phyloP scores from a whole-genome alignment of 306 rosid genomes.

The Oxytropis ochrocephala region DNA sequence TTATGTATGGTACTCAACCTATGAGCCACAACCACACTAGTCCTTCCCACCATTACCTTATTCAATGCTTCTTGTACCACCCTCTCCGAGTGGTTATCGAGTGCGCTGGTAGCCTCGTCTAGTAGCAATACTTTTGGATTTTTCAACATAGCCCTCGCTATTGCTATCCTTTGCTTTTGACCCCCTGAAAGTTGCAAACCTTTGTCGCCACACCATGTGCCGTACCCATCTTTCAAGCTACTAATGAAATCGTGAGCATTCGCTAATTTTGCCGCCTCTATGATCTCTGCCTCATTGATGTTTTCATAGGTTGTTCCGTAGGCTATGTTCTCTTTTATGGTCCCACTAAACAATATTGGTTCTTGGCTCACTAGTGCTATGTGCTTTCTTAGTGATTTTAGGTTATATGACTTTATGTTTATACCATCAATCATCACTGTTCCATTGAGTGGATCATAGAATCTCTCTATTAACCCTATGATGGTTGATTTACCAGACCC shows the following conservation, averaged over 20 bases:
- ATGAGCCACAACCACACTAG: slow-evolving; percentile 51
- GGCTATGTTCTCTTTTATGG: slow-evolving; percentile 44
- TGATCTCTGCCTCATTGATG: slow-evolving; percentile 31
- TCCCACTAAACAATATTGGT: slow-evolving; percentile 49
- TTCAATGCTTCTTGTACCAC: slow-evolving; percentile 40
- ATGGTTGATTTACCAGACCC: slow-evolving; percentile 47
- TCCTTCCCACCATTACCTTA: slow-evolving; percentile 38
- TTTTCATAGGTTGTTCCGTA: slow-evolving; percentile 24
- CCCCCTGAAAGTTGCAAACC: slow-evolving; percentile 53
- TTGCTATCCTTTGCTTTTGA: slow-evolving; percentile 55
- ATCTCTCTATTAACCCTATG: slow-evolving; percentile 44
- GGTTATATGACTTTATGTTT: slow-evolving; percentile 31
- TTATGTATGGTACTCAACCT: slow-evolving; percentile 46
- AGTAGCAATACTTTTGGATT: slow-evolving; percentile 37
- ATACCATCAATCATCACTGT: slow-evolving; percentile 24
- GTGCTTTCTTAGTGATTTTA: slow-evolving; percentile 36
- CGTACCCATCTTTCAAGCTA: slow-evolving; percentile 35
- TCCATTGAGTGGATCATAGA: slow-evolving; percentile 47
- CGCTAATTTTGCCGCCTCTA: slow-evolving; percentile 42
- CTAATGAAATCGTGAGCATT: slow-evolving; percentile 47
- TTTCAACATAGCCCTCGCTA: slow-evolving; percentile 47
- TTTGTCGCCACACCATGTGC: slow-evolving; percentile 38
- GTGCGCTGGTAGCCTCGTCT: slow-evolving; percentile 62
- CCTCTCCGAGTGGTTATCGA: slow-evolving; percentile 40
- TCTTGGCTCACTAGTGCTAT: slow-evolving; percentile 58